Evolutionary conservation across 202 grass and related monocot genomes (phyloP).

Genomic region (Hordeum pubiflorum): DNA sequence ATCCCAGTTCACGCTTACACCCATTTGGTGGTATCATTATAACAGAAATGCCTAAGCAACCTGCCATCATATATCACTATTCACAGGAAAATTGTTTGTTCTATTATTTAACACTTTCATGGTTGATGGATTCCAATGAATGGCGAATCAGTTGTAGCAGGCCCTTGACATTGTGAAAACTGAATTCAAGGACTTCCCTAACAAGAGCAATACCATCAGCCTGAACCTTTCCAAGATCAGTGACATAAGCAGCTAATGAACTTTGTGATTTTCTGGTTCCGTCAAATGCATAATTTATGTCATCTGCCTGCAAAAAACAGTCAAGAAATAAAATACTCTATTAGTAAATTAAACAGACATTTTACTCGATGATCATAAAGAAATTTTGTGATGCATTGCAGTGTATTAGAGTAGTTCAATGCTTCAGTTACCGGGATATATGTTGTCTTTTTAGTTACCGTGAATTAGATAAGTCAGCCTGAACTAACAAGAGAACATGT

Average conservation of each 20-base stretch:
- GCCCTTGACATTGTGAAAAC: slow-evolving; percentile 73
- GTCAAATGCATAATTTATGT: slow-evolving; percentile 74
- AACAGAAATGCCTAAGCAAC: slow-evolving; percentile 16
- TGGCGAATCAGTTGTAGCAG: slow-evolving; percentile 69
- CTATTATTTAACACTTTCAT: slow-evolving; percentile 34
- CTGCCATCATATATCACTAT: slow-evolving; percentile 13
- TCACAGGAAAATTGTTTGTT: slow-evolving; percentile 11
- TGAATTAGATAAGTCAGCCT: background rate
- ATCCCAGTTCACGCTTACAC: background rate
- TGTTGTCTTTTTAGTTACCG: background rate
- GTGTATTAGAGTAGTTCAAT: background rate
- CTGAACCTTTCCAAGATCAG: slow-evolving; percentile 45
- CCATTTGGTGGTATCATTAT: slow-evolving; percentile 21
- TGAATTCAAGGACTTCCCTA: slow-evolving; percentile 73
- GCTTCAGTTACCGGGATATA: background rate
- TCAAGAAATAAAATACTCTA: slow-evolving; percentile 1
- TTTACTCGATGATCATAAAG: background rate
- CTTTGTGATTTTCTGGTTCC: slow-evolving; percentile 77
- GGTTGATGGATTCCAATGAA: slow-evolving; percentile 72
- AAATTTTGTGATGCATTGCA: background rate
- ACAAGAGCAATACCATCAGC: slow-evolving; percentile 42
- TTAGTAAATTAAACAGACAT: slow-evolving; percentile 1
- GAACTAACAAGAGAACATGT: slow-evolving; percentile 7
- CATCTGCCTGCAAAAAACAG: slow-evolving; percentile 52
- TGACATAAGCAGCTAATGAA: slow-evolving; percentile 47